A percentile compares a stretch with the other conserved stretches of the same genome.
Evolutionary conservation across 202 grass and related monocot species (phyloP).

Genomic region (Zoysia matrella): DNA sequence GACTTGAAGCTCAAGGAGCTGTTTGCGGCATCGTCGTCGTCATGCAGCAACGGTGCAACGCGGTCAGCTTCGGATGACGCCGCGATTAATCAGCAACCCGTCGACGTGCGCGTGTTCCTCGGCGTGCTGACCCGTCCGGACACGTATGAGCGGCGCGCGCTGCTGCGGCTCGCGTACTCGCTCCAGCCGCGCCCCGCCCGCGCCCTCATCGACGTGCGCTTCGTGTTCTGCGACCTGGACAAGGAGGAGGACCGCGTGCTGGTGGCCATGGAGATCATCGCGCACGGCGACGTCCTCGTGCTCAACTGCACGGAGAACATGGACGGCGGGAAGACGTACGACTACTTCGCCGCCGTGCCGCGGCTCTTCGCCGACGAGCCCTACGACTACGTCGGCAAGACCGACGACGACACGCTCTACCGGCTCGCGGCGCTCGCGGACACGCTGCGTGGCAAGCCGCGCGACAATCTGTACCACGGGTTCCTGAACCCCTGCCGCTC

Average conservation of each 20-base stretch:
- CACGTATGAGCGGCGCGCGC: conserved; percentile 57
- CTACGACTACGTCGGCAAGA: conserved; percentile 70
- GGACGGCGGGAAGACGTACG: conserved; percentile 63
- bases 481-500: conserved; percentile 50
- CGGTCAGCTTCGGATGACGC: too few species aligned
- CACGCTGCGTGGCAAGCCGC: conserved; percentile 41
- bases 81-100: neutral
- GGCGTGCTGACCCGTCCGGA: conserved; percentile 57
- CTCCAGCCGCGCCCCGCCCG: neutral
- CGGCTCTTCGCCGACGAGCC: neutral
- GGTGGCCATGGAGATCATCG: neutral
- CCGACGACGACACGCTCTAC: conserved; percentile 64
- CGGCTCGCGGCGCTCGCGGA: conserved; percentile 45
- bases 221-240: neutral
- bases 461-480: conserved; percentile 57
- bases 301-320: conserved; percentile 70
- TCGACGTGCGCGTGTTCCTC: conserved; percentile 56
- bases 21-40: too few species aligned
- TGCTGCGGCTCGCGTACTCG: conserved; percentile 61
- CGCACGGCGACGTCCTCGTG: conserved; percentile 48
- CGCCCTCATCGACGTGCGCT: neutral
- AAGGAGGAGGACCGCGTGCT: neutral
- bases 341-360: conserved; percentile 47
- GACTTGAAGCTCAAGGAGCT: too few species aligned
- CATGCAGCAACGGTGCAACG: neutral